Percentiles rank a stretch among this genome's conserved stretches.
phyloP scores from a whole-genome alignment of 116 monocot species.

The Papilionanthe hybrid region DNA sequence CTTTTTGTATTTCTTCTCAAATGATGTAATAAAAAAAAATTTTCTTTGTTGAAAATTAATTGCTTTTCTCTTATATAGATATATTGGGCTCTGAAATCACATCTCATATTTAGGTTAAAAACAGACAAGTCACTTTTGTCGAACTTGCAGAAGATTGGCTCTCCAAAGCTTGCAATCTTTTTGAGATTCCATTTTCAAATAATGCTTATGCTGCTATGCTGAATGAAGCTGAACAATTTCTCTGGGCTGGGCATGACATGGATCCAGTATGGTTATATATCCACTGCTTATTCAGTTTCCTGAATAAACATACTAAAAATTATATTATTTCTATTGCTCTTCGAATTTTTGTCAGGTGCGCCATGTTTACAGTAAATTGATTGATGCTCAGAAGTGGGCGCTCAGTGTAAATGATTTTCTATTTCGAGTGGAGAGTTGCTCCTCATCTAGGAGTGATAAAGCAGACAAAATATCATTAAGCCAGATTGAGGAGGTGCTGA shows the following conservation, averaged over 20 bases:
- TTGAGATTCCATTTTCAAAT: slow-evolving; percentile 44
- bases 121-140: slow-evolving; percentile 25
- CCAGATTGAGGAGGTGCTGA: slow-evolving; percentile 46
- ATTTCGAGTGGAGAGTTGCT: slow-evolving; percentile 29
- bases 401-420: slow-evolving; percentile 28
- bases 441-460: slow-evolving; percentile 7
- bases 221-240: slow-evolving; percentile 70
- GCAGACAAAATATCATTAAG: slow-evolving; percentile 32
- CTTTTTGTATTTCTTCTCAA: not conserved
- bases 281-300: not conserved
- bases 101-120: slow-evolving; percentile 41
- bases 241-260: slow-evolving; percentile 80
- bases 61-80: not conserved
- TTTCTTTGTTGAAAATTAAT: not conserved
- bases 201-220: slow-evolving; percentile 37
- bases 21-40: not conserved
- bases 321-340: slow-evolving; percentile 15
- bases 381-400: slow-evolving; percentile 57
- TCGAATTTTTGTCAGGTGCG: slow-evolving; percentile 37
- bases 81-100: not conserved
- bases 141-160: slow-evolving; percentile 76
- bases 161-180: slow-evolving; percentile 35
- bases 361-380: slow-evolving; percentile 42
- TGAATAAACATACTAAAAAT: not conserved
- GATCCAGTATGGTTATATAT: slow-evolving; percentile 46